Evolutionary conservation across 192 early-diverging fungal genomes (phyloP), one percentile per base, ranked within the genome.

Genomic region (Phycomyces nitens): DNA sequence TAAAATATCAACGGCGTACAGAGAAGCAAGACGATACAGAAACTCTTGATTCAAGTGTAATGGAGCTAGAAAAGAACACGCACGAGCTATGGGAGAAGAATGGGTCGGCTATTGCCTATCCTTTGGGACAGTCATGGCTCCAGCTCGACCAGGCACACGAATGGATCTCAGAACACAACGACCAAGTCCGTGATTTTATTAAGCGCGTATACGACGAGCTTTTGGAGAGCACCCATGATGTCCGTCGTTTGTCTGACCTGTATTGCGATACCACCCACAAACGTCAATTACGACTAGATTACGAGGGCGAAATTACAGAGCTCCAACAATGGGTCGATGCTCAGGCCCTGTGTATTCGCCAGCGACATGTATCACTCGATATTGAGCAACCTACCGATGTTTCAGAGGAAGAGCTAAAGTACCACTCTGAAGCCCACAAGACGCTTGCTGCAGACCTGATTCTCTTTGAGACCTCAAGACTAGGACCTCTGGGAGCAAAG

Each of bases 321-420:
- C n/a, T 63, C 8, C 52, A 63, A 18, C 0, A 24, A 22, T 63
- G 62, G 62, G 52, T 63, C 10, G 62, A 63, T 22, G 39, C 38
- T 23, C 22, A 20, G n/a, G 0, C 21, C 7, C 26, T 20, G 12
- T 22, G 22, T 14, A 16, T 63, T 5, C 6, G 34, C 15, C 38
- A 54, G 8, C 18, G 15, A 26, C 21, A 38, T 39, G 24, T 63
- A 23, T 22, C 52, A 39, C 15, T 63, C 1, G 52, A 49, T 18
- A 29, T n/a, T 22, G 51, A 34, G 10, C 18, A 27, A 1, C 3
- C 34, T 11, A 43, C 51, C 6, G n/a, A 41, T 3, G 9, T 63
- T 3, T 42, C 29, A 8, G 23, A 55, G 24, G 34, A 63, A 7
- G 39, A 21, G 15, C 51, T 63, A 1, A 3, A 9, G 7, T 8